These are phyloP conservation scores for Neurospora tetrasperma DNA, from an alignment of 495 filamentous ascomycete species.

Conservation along the genomic window DNA sequence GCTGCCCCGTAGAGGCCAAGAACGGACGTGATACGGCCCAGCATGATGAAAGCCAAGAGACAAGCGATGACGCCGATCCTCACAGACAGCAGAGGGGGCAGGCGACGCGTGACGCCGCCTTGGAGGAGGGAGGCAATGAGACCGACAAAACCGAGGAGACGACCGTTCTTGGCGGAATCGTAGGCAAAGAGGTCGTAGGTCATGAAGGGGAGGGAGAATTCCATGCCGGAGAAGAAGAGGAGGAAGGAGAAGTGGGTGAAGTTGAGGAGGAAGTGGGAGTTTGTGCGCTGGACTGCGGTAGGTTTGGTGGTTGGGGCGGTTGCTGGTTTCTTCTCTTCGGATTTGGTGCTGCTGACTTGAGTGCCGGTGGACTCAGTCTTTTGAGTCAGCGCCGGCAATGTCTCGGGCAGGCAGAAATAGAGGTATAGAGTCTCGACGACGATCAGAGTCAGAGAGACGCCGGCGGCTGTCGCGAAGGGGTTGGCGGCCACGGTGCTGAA, in stretches of 20 bases:
- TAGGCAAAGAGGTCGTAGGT: slow-evolving; percentile 86
- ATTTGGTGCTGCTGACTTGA: background rate
- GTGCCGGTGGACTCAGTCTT: background rate
- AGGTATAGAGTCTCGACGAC: slow-evolving; percentile 79
- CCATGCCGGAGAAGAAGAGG: slow-evolving; percentile 94
- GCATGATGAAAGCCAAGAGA: slow-evolving; percentile 66
- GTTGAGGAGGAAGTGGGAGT: slow-evolving; percentile 76
- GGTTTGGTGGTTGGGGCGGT: slow-evolving; percentile 1
- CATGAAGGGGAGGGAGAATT: slow-evolving; percentile 93
- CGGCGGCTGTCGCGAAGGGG: slow-evolving; percentile 84
- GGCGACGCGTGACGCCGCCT: slow-evolving; percentile 68
- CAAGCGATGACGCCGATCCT: slow-evolving; percentile 70
- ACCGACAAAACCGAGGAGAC: slow-evolving; percentile 86
- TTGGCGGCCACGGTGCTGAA: slow-evolving; percentile 72
- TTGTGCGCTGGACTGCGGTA: slow-evolving; percentile 45
- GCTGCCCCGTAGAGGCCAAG: slow-evolving; percentile 68
- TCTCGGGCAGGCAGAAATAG: slow-evolving; percentile 84
- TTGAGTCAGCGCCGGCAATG: slow-evolving; percentile 49
- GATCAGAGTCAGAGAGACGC: slow-evolving; percentile 72
- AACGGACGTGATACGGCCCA: slow-evolving; percentile 57
- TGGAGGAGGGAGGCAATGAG: slow-evolving; percentile 87
- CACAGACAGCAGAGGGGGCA: slow-evolving; percentile 68
- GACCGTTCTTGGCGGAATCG: slow-evolving; percentile 66
- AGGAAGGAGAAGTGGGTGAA: slow-evolving; percentile 82
- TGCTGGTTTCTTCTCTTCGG: slow-evolving; percentile 16